A percentile compares a stretch with the other conserved stretches of the same genome.
These are phyloP conservation scores for Aspergillus sp. DNA, from an alignment of 2,329 filamentous ascomycete species.

Conservation along the genomic window DNA sequence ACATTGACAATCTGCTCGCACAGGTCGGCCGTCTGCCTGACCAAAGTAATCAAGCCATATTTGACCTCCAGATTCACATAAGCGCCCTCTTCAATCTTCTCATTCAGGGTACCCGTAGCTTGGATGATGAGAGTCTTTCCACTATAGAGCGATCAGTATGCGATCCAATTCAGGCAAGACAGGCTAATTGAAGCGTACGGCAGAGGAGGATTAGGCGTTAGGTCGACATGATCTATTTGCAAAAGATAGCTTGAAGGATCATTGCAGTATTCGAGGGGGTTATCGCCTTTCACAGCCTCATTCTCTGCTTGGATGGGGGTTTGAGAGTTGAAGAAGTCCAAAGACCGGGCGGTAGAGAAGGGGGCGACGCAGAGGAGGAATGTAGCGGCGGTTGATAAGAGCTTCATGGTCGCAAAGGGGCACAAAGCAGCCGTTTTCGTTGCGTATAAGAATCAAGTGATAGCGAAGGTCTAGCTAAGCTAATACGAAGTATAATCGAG, in stretches of 20 bases:
- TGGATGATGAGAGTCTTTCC: constrained; percentile 76
- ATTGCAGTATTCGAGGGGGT: constrained; percentile 78
- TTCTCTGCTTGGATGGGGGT: constrained; percentile 55
- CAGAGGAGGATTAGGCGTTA: constrained; percentile 81
- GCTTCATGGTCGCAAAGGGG: constrained; percentile 40
- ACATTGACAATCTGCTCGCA: constrained; percentile 89
- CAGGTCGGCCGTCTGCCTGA: constrained; percentile 77
- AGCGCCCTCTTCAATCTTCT: constrained; percentile 74
- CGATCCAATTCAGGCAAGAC: background rate
- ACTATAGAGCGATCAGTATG: constrained; percentile 51
- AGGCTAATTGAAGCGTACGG: constrained; percentile 62
- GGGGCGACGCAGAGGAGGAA: constrained; percentile 50
- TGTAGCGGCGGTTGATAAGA: constrained; percentile 36
- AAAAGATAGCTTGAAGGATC: constrained; percentile 72
- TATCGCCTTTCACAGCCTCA: constrained; percentile 75
- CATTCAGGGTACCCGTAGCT: constrained; percentile 72
- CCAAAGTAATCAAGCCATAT: constrained; percentile 87
- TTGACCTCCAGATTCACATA: constrained; percentile 84
- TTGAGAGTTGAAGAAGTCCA: constrained; percentile 52
- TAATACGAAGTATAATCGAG: background rate
- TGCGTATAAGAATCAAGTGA: background rate
- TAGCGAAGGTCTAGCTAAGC: background rate
- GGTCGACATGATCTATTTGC: constrained; percentile 74
- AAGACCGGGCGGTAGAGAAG: constrained; percentile 46
- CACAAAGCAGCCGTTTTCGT: background rate